A percentile compares a stretch with the other conserved stretches of the same genome.
Evolutionary conservation across 176 grass and related monocot species (phyloP).

Genomic region (Thinopyrum elongatum): DNA sequence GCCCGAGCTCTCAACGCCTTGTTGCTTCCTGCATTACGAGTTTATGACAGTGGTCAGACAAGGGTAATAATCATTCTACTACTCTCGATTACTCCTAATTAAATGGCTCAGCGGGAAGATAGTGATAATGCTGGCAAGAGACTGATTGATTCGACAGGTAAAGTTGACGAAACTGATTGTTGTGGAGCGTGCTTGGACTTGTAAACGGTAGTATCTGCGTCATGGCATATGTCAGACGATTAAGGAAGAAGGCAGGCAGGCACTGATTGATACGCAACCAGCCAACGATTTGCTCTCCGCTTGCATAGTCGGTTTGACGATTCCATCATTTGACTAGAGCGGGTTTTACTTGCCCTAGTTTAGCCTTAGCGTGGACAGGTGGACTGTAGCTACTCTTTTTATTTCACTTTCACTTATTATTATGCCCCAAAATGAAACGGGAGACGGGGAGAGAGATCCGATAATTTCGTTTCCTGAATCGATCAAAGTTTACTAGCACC

Average conservation of each 20-base stretch:
- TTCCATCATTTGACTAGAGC: not conserved
- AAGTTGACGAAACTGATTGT: not conserved
- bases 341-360: not conserved
- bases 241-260: not conserved
- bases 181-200: not conserved
- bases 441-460: too few relatives aligned
- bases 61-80: too few relatives aligned
- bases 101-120: not conserved
- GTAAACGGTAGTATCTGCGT: not conserved
- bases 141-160: too few relatives aligned
- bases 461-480: not conserved
- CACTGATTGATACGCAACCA: not conserved
- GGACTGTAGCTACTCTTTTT: too few relatives aligned
- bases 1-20: not conserved
- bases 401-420: too few relatives aligned
- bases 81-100: not conserved
- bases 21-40: not conserved
- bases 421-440: too few relatives aligned
- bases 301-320: not conserved
- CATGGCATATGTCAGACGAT: slow-evolving; percentile 11
- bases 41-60: not conserved
- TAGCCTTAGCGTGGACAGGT: not conserved
- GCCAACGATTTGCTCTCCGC: not conserved
- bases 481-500: not conserved
- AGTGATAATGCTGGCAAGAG: not conserved